These are phyloP conservation scores for Peronospora belbahrii DNA, from an alignment of 352 stramenopile genomes.

Conservation along the genomic window DNA sequence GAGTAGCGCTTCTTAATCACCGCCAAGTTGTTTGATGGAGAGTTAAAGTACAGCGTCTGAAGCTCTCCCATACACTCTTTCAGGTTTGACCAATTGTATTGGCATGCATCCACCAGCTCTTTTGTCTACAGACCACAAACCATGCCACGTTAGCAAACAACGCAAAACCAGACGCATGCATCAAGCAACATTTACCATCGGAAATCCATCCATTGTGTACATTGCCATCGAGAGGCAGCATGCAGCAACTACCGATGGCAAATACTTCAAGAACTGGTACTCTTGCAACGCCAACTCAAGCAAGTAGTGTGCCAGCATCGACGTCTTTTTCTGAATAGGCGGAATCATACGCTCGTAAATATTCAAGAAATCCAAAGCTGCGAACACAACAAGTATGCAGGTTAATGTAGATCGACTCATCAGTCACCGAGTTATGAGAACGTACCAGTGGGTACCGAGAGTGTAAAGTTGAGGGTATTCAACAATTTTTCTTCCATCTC, in stretches of 20 bases:
- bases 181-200: constrained; percentile 46
- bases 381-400: constrained; percentile 1
- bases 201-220: constrained; percentile 75
- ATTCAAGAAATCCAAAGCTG: constrained; percentile 85
- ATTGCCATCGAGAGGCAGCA: constrained; percentile 83
- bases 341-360: constrained; percentile 86
- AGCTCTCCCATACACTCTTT: constrained; percentile 81
- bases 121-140: constrained; percentile 42
- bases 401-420: background rate
- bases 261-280: constrained; percentile 81
- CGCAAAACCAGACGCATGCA: background rate
- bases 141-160: background rate
- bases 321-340: constrained; percentile 77
- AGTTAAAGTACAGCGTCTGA: constrained; percentile 73
- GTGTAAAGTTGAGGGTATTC: constrained; percentile 88
- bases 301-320: constrained; percentile 85
- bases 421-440: background rate
- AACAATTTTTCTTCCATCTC: constrained; percentile 89
- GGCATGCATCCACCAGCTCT: constrained; percentile 71
- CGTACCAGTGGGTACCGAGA: constrained; percentile 82
- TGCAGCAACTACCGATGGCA: constrained; percentile 77
- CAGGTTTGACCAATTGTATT: constrained; percentile 67
- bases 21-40: constrained; percentile 71
- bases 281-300: constrained; percentile 84
- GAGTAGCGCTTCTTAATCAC: constrained; percentile 88